Base-by-base conservation (phyloP, 108 stramenopile species). In the Nitzschia sp. region DNA sequence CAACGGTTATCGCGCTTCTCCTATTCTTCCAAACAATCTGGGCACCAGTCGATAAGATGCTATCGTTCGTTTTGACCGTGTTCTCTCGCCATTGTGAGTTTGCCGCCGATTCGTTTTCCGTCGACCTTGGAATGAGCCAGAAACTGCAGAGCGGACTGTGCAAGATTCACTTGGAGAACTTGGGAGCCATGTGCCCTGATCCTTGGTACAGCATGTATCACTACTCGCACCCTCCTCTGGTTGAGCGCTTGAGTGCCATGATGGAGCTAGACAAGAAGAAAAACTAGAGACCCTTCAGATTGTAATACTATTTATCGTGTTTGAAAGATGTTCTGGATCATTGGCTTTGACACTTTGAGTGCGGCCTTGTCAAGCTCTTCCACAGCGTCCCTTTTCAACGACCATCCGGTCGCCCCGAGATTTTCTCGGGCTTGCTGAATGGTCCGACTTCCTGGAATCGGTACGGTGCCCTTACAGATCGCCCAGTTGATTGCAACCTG, bases 1-100 rank as follows among this genome's bases (percentile, higher is more conserved):
- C 98, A 11, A 91, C 95, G 35, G 81, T 98, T 36, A 90, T 98
- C 55, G 93, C 93, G 3, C 82, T 99, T 24, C 54, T 96, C 34
- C 85, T 99, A 45, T 99, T 99, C 74, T 88, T 96, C 63, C 75
- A 79, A 53, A 88, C 92, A 19, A 75, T 97, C 18, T 97, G 98
- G 97, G 95, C 95, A n/a, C 98, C 98, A 1, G 92, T 98, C 18
- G 97, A 97, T 64, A 96, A 98, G 70, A 66, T 94, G n/a, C 75
- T 99, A 30, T 86, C 85, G 30, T 94, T 97, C 59, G 58, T 91
- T 9, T 70, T 99, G 81, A 98, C 97, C 5, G 58, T 96, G 8
- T 84, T 91, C 46, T 91, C 97, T 1, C 83, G 98, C 31, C 81
- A 82, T 27, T 84, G 81, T 62, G 98, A 97, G 65, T 98, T 98